phyloP scores from a whole-genome alignment of 768 basidiomycete species.

The Boletus reticuloceps region DNA sequence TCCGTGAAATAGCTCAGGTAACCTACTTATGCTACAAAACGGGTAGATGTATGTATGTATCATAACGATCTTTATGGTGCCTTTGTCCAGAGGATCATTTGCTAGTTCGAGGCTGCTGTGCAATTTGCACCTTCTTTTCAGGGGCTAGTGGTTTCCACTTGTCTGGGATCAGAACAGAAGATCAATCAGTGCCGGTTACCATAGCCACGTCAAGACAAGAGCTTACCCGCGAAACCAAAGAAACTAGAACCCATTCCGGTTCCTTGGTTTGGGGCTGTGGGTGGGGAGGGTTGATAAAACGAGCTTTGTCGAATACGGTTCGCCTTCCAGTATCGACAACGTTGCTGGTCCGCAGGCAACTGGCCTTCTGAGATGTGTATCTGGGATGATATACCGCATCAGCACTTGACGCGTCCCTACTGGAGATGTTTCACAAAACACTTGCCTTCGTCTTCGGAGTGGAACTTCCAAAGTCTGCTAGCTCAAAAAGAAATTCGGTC shows the following conservation, averaged over 20 bases:
- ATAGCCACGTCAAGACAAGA: background rate
- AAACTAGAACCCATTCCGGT: constrained; percentile 15
- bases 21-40: background rate
- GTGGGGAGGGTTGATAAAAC: constrained; percentile 26
- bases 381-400: constrained; percentile 4
- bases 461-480: constrained; percentile 24
- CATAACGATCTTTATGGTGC: background rate
- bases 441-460: constrained; percentile 30
- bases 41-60: background rate
- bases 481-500: constrained; percentile 26
- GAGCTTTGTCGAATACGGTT: constrained; percentile 28
- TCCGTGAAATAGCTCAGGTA: background rate
- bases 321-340: constrained; percentile 31
- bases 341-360: constrained; percentile 20
- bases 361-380: constrained; percentile 26
- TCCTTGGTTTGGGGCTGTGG: constrained; percentile 8
- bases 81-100: background rate
- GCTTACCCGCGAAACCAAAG: constrained; percentile 22
- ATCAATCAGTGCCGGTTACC: background rate
- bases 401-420: background rate
- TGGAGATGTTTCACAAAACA: background rate
- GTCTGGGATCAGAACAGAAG: constrained; percentile 6
- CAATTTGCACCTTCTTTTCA: constrained; percentile 19
- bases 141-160: constrained; percentile 24
- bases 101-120: constrained; percentile 6